Base-by-base conservation (phyloP, 2,329 filamentous ascomycete species). In the Fusarium aywerte region DNA sequence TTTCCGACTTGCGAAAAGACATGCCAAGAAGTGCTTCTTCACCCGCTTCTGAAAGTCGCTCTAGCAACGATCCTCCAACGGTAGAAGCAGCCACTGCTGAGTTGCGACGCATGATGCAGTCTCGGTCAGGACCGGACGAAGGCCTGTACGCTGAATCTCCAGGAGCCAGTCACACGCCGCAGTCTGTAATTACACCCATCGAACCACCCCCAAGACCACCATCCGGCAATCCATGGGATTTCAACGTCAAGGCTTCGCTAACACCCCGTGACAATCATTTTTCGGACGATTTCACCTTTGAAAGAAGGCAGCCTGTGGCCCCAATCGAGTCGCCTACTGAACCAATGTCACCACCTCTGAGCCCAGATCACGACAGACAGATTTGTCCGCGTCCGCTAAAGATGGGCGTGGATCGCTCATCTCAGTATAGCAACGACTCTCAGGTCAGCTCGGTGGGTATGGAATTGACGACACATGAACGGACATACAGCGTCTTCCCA, bases 161-260 rank as follows among this genome's bases (percentile, higher is more conserved):
- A 18, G 43, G 47, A 13, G 52, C 62, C 3, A 52, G 38, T 12
- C 56, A 63, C 7, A 49, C 53, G 18, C 65, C 61, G 5, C 52
- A 62, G 32, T 65, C 56, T 36, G 48, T 43, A 16, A 36, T 62
- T 12, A 49, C 76, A 12, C 67, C 67, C 7, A 32, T 67, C 12
- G 73, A 72, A 47, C 66, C 67, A 21, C 70, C 75, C 2, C 74
- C 76, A 7, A 65, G 70, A n/a, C 81, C 80, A 4, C 80, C 81
- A 11, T 80, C 79, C 8, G 61, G 75, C 12, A 80, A 82, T 51
- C 81, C 81, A 8, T 84, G 81, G 82, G 78, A 82, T 58, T 68
- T 78, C 33, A 58, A 58, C 32, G 29, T 59, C 18, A 61, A 61
- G 27, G 27, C 60, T 29, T 62, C 68, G 18, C 71, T 70, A 18